phyloP scores from a whole-genome alignment of 192 early-diverging fungal species.

The Haplosporangium gracile region DNA sequence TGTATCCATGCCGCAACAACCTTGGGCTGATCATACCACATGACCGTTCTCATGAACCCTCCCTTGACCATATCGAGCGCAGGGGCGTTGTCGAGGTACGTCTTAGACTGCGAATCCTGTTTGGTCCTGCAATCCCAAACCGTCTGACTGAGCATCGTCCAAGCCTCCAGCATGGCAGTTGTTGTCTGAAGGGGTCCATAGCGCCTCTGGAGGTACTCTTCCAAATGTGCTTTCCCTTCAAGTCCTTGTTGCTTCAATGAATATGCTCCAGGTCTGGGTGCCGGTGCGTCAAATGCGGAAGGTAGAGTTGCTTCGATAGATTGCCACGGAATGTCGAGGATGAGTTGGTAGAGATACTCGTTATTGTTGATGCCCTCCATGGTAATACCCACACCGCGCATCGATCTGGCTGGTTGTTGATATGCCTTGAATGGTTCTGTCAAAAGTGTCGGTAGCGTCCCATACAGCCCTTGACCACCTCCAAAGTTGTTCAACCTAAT shows the following conservation, averaged over 20 bases:
- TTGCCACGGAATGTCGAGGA: slow-evolving; percentile 23
- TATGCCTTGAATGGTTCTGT: slow-evolving; percentile 12
- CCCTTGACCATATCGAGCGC: slow-evolving; percentile 26
- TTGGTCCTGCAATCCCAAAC: slow-evolving; percentile 34
- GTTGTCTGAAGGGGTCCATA: slow-evolving; percentile 34
- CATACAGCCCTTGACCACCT: slow-evolving; percentile 21
- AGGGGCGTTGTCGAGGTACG: slow-evolving; percentile 24
- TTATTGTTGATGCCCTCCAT: slow-evolving; percentile 38
- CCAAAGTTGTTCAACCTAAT: slow-evolving; percentile 36
- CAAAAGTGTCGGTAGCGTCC: slow-evolving; percentile 16
- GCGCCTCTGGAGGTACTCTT: slow-evolving; percentile 25
- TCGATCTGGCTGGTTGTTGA: slow-evolving; percentile 4
- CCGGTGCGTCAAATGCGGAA: neutral
- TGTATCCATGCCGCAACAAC: slow-evolving; percentile 31
- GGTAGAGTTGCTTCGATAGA: slow-evolving; percentile 11
- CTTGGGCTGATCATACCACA: slow-evolving; percentile 35
- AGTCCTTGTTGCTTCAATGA: slow-evolving; percentile 11
- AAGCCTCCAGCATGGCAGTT: slow-evolving; percentile 18
- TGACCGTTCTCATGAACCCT: slow-evolving; percentile 26
- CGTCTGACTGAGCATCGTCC: slow-evolving; percentile 39
- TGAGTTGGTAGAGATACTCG: slow-evolving; percentile 28
- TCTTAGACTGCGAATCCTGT: slow-evolving; percentile 44
- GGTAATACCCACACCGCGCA: slow-evolving; percentile 28
- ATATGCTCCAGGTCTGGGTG: neutral
- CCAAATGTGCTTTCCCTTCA: slow-evolving; percentile 19